These are phyloP conservation scores for Lodderomyces orthopsilosis DNA, from an alignment of 1,139 yeast species.

Conservation along the genomic window DNA sequence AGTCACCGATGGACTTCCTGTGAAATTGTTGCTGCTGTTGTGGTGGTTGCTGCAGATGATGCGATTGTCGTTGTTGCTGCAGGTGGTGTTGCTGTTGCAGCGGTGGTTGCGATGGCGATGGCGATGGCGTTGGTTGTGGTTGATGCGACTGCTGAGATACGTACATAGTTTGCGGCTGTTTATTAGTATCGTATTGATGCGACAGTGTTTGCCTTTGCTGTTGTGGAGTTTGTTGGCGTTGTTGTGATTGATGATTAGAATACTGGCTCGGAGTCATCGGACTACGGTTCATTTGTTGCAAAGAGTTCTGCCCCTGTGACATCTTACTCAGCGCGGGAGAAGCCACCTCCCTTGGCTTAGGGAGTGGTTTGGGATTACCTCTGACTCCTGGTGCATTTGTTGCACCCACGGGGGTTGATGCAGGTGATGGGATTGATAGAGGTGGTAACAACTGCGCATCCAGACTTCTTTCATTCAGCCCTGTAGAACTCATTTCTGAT, in stretches of 20 bases:
- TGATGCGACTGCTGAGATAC: constrained; percentile 3
- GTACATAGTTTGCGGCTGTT: background rate
- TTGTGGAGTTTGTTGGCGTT: constrained; percentile 8
- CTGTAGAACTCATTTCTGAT: constrained; percentile 8
- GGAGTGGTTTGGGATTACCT: background rate
- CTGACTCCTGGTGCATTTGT: background rate
- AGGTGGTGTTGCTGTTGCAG: constrained; percentile 8
- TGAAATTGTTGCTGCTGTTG: constrained; percentile 54
- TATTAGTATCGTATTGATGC: constrained; percentile 10
- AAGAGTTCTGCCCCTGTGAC: background rate
- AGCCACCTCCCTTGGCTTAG: background rate
- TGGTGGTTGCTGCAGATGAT: constrained; percentile 13
- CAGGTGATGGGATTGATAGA: constrained; percentile 22
- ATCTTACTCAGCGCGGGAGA: background rate
- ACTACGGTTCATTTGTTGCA: background rate
- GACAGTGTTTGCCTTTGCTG: constrained; percentile 9
- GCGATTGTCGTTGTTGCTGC: constrained; percentile 13
- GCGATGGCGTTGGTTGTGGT: constrained; percentile 7
- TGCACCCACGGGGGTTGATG: constrained; percentile 14
- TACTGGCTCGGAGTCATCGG: constrained; percentile 1
- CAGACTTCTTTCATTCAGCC: constrained; percentile 2
- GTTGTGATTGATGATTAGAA: constrained; percentile 7
- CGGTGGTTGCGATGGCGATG: constrained; percentile 7
- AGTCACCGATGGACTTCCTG: constrained; percentile 89
- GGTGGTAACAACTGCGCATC: constrained; percentile 23